A percentile compares a stretch with the other conserved stretches of the same genome.
These are phyloP conservation scores for Leishmania gerbilli DNA, from an alignment of 208 protist species.

Conservation along the genomic window DNA sequence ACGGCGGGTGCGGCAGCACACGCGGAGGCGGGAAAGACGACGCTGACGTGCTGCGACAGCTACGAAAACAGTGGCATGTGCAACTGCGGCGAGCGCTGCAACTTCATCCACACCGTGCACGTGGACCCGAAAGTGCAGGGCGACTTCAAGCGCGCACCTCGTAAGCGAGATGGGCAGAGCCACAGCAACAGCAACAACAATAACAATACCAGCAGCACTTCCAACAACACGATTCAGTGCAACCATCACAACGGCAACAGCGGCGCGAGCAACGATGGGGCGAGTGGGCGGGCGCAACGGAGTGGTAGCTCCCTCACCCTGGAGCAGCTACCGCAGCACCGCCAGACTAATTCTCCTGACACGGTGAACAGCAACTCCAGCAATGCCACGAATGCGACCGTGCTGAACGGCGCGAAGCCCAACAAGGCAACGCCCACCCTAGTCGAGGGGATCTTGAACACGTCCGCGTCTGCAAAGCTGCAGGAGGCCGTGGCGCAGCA, in stretches of 20 bases:
- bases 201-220: slow-evolving; percentile 2
- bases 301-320: neutral
- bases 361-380: slow-evolving; percentile 24
- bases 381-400: slow-evolving; percentile 1
- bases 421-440: neutral
- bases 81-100: slow-evolving; percentile 74
- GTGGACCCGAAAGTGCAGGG: slow-evolving; percentile 69
- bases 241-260: neutral
- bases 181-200: neutral
- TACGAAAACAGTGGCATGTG: slow-evolving; percentile 71
- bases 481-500: slow-evolving; percentile 15
- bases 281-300: neutral
- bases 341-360: slow-evolving; percentile 10
- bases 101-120: slow-evolving; percentile 79
- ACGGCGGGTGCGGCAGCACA: slow-evolving; percentile 18
- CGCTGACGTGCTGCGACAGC: slow-evolving; percentile 20
- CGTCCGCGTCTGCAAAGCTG: slow-evolving; percentile 2
- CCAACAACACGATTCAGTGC: neutral
- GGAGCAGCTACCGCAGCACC: slow-evolving; percentile 10
- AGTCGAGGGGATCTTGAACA: slow-evolving; percentile 5
- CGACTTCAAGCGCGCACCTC: slow-evolving; percentile 57
- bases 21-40: neutral
- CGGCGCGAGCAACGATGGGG: neutral
- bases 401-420: neutral
- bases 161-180: slow-evolving; percentile 4